Base-by-base conservation (phyloP, 1,284 basidiomycete genomes). In the Ganoderma meredithae region DNA sequence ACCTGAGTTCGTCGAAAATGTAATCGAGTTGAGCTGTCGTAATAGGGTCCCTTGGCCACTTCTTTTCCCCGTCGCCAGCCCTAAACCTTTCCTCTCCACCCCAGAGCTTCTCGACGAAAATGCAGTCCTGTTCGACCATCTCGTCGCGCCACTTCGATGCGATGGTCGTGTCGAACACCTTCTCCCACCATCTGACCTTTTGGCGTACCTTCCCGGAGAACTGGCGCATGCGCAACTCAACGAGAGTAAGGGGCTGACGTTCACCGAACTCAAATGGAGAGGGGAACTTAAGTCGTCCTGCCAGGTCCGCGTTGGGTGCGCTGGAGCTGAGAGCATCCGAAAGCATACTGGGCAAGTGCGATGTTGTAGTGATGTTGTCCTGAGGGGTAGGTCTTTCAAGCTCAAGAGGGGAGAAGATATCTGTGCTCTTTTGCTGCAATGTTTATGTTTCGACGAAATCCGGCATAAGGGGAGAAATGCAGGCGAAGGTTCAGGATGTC, bases 111-210 rank as follows among this genome's bases (percentile, higher is more conserved):
- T 39, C 58, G 31, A 31, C 22, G 31, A 25, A 10, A 6, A 41
- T 33, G 9, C 31, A 25, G 31, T 67, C 66, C n/a, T 59, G 22
- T 47, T 71, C 68, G 17, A 71, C 1, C 17, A 68, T 71, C 69
- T 76, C 74, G n/a, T 62, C 39, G 15, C 67, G 52, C 74, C 74
- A 75, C 41, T 66, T 67, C 6, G 61, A 63, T 9, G 67, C 49
- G 41, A 74, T 69, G 10, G 36, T 56, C 1, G 56, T 12, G 60
- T 75, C 61, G 39, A 69, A 62, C 15, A 74, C 62, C 69, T 75
- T 75, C 64, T 67, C 49, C 67, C 65, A 68, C 70, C 73, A 75
- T 19, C 60, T 43, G 2, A 62, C 36, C 60, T 75, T 75, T n/a
- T 66, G 60, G 8, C 72, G 68, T 25, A 75, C 70, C 25, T 61